phyloP scores from a whole-genome alignment of 768 basidiomycete species.

The Strobilomyces dryophilus region DNA sequence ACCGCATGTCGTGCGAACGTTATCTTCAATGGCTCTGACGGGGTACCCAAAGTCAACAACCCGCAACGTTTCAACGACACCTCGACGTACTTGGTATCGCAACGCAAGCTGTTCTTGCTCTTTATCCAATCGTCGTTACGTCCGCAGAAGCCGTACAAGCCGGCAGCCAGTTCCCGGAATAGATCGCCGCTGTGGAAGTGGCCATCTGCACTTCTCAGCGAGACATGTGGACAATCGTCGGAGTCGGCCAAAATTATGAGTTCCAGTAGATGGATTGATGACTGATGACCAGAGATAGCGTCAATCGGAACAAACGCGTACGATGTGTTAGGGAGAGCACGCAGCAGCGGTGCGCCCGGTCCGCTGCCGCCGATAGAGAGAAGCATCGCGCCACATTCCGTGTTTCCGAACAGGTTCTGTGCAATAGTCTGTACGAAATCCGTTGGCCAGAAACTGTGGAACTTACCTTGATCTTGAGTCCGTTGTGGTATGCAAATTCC shows the following conservation, averaged over 20 bases:
- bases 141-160: constrained; percentile 61
- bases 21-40: constrained; percentile 69
- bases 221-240: constrained; percentile 60
- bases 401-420: constrained; percentile 78
- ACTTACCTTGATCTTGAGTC: constrained; percentile 60
- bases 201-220: constrained; percentile 57
- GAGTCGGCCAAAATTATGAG: constrained; percentile 67
- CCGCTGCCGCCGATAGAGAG: constrained; percentile 53
- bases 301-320: constrained; percentile 66
- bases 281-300: constrained; percentile 43
- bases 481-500: constrained; percentile 61
- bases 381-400: constrained; percentile 74
- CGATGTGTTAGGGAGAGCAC: constrained; percentile 54
- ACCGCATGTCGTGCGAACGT: constrained; percentile 62
- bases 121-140: constrained; percentile 87
- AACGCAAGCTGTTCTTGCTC: constrained; percentile 70
- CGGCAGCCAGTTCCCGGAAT: constrained; percentile 58
- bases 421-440: constrained; percentile 19
- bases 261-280: constrained; percentile 56
- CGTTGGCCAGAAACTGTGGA: constrained; percentile 10
- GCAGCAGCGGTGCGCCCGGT: constrained; percentile 48
- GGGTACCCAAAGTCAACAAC: constrained; percentile 5
- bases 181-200: constrained; percentile 80
- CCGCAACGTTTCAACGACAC: background rate
- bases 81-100: constrained; percentile 60